A percentile compares a stretch with the other conserved stretches of the same genome.
These are phyloP conservation scores for Sugiyamaella smithiae DNA, from an alignment of 805 yeast species.

Conservation along the genomic window DNA sequence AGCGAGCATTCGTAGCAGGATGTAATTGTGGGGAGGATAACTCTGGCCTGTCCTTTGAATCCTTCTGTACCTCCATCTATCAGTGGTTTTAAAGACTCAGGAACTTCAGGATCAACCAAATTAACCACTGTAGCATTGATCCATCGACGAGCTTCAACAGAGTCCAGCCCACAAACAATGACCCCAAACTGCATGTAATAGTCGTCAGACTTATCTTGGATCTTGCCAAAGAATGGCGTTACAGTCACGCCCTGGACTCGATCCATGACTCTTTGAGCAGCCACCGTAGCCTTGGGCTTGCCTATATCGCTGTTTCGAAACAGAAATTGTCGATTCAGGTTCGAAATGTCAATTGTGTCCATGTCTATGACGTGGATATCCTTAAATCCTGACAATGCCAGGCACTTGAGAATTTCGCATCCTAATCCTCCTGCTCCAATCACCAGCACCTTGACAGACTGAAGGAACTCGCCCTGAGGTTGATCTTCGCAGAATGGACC, in stretches of 20 bases:
- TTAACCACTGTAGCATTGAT: constrained; percentile 68
- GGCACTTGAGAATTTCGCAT: constrained; percentile 71
- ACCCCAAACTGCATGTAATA: constrained; percentile 69
- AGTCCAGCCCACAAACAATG: constrained; percentile 84
- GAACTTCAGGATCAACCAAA: constrained; percentile 51
- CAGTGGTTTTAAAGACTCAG: constrained; percentile 55
- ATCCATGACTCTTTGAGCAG: constrained; percentile 52
- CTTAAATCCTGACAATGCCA: constrained; percentile 66
- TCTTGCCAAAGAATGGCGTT: constrained; percentile 59
- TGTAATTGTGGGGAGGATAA: constrained; percentile 77
- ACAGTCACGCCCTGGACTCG: constrained; percentile 45
- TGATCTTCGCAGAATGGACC: constrained; percentile 3
- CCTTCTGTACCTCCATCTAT: constrained; percentile 98
- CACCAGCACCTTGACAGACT: constrained; percentile 35
- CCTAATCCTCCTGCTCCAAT: constrained; percentile 86
- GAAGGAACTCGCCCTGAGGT: constrained; percentile 21
- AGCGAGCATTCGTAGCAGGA: constrained; percentile 93
- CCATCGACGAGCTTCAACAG: constrained; percentile 89
- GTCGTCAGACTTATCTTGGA: constrained; percentile 58
- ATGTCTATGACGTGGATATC: constrained; percentile 70
- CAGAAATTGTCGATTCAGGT: constrained; percentile 72
- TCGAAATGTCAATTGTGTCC: constrained; percentile 79
- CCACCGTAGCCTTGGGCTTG: constrained; percentile 60
- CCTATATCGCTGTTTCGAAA: constrained; percentile 64
- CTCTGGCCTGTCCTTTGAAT: constrained; percentile 84